Evolutionary conservation across 208 protist species (phyloP).

Genomic region (Trypanosoma lewisi): DNA sequence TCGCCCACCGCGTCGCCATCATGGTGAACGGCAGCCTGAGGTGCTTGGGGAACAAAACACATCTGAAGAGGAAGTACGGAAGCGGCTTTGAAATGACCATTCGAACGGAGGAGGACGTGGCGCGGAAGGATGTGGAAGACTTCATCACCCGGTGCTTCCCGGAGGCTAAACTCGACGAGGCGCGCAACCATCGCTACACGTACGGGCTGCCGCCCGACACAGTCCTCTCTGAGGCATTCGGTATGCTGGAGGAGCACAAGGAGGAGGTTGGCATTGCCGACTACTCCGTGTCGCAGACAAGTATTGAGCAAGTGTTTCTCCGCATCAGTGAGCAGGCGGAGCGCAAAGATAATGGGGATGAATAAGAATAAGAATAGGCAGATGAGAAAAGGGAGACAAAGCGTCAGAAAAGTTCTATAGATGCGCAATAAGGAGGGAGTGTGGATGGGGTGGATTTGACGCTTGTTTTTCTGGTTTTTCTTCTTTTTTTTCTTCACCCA

Average conservation of each 20-base stretch:
- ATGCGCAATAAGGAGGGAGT: too few relatives aligned
- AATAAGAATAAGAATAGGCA: background rate
- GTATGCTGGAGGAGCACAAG: constrained; percentile 39
- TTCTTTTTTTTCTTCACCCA: too few relatives aligned
- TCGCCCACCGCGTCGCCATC: constrained; percentile 84
- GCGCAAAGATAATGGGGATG: constrained; percentile 3
- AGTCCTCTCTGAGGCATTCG: constrained; percentile 43
- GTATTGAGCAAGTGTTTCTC: constrained; percentile 88
- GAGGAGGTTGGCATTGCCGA: constrained; percentile 46
- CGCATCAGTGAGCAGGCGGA: constrained; percentile 61
- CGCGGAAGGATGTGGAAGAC: constrained; percentile 16
- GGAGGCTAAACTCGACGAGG: constrained; percentile 33
- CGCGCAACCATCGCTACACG: constrained; percentile 35
- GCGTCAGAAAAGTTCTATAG: background rate
- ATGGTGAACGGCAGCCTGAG: constrained; percentile 85
- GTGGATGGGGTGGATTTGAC: too few relatives aligned
- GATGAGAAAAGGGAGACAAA: background rate
- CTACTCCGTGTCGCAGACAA: constrained; percentile 78
- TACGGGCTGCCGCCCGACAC: constrained; percentile 40
- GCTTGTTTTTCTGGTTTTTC: too few relatives aligned
- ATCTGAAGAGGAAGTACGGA: constrained; percentile 83
- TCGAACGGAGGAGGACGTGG: constrained; percentile 24
- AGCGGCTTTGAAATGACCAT: constrained; percentile 65
- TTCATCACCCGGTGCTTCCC: constrained; percentile 43
- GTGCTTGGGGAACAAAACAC: constrained; percentile 84